Evolutionary conservation across 1,284 basidiomycete species (phyloP), one percentile per base, ranked within the genome.

Genomic region (Calocybe gambosa): DNA sequence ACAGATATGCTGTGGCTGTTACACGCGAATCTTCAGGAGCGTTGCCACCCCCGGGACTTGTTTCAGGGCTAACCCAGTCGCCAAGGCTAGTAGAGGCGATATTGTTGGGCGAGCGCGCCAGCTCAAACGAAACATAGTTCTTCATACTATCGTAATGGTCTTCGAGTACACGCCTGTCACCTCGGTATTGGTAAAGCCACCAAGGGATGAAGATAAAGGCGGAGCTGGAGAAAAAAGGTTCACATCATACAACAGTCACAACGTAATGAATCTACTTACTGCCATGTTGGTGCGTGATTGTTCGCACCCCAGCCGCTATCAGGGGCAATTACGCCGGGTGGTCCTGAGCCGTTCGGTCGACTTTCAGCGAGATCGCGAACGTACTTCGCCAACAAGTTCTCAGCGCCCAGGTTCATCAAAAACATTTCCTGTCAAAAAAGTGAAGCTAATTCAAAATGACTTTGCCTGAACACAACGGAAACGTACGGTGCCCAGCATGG

Each of bases 1-100:
- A 61, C 61, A 62, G 43, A 42, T 51, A 62, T 16, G 61, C 61
- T 1, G 61, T 62, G 3, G 58, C 61, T 5, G 59, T 54, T 1
- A 62, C 54, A 1, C 53, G 56, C n/a, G 47, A 18, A 47, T 62
- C 59, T 46, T 62, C 61, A 0, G 61, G 61, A 2, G 61, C 55
- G 39, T 61, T 62, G 1, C 61, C 61, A 6, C 61, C 61, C 1
- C 50, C 33, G 6, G 59, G 61, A 29, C 52, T 58, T 1, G 58
- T 60, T 52, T 61, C 59, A 39, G 60, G 60, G 7, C 57, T 58
- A 35, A 55, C 59, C 60, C 60, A 62, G 42, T 62, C 60, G 1
- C 61, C 61, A 29, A 61, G 38, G 1, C 47, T 41, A 12, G 61
- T 61, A 3, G 25, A 39, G 3, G 59, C 61, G 21, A 62, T 62